Evolutionary conservation across 2,329 filamentous ascomycete genomes (phyloP).

Genomic region (Diaporthe australafricana): DNA sequence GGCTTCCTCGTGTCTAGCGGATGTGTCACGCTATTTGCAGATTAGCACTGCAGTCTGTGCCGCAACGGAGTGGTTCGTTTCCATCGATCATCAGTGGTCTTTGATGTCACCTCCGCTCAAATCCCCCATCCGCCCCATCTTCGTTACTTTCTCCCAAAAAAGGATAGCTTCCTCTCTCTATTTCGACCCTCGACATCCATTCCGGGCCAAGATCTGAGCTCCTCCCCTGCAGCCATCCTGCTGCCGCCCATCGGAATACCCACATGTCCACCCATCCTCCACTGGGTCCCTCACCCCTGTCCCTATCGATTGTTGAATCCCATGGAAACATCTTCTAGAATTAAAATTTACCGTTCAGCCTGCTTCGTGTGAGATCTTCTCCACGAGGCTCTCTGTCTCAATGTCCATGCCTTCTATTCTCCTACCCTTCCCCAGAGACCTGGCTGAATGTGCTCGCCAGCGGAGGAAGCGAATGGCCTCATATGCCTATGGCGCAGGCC

Average conservation of each 20-base stretch:
- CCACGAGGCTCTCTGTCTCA: slow-evolving; percentile 9
- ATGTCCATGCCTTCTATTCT: slow-evolving; percentile 29
- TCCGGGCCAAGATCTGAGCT: slow-evolving; percentile 17
- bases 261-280: slow-evolving; percentile 19
- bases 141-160: slow-evolving; percentile 33
- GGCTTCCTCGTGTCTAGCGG: slow-evolving; percentile 5
- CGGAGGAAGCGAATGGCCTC: slow-evolving; percentile 41
- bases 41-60: slow-evolving; percentile 22
- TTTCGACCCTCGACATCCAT: slow-evolving; percentile 3
- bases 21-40: slow-evolving; percentile 15
- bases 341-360: slow-evolving; percentile 20
- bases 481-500: slow-evolving; percentile 37
- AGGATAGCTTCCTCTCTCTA: slow-evolving; percentile 24
- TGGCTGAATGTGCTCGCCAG: slow-evolving; percentile 23
- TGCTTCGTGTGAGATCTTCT: slow-evolving; percentile 27
- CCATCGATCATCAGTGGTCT: slow-evolving; percentile 11
- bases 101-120: background rate
- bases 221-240: background rate
- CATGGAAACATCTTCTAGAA: slow-evolving; percentile 21
- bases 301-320: slow-evolving; percentile 13
- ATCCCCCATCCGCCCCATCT: slow-evolving; percentile 1
- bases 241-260: slow-evolving; percentile 7
- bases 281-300: slow-evolving; percentile 20
- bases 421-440: slow-evolving; percentile 8
- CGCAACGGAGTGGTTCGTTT: slow-evolving; percentile 7